These are phyloP conservation scores for Aspergillus neoniger DNA, from an alignment of 2,329 filamentous ascomycete species.

Conservation along the genomic window DNA sequence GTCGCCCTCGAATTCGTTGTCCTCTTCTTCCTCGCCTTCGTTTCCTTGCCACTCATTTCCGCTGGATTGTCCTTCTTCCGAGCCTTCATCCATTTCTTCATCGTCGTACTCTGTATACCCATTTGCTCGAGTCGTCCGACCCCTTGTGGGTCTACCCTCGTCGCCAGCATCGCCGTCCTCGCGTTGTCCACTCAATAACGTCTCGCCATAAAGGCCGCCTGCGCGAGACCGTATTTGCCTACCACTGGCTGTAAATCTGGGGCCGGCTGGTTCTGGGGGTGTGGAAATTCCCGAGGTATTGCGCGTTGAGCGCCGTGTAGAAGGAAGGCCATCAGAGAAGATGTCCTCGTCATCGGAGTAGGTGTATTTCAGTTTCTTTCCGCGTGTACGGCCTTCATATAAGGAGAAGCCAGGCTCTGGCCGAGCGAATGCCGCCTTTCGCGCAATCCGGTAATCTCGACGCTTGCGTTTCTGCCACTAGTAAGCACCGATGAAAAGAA, in stretches of 20 bases:
- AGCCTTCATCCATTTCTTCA: slow-evolving; percentile 67
- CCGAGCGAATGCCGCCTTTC: slow-evolving; percentile 82
- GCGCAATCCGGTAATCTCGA: slow-evolving; percentile 83
- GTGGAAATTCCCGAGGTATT: slow-evolving; percentile 70
- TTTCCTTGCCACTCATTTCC: slow-evolving; percentile 72
- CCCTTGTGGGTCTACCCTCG: slow-evolving; percentile 45
- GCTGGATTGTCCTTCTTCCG: slow-evolving; percentile 61
- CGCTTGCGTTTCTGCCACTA: slow-evolving; percentile 76
- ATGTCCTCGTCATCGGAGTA: slow-evolving; percentile 87
- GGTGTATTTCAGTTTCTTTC: slow-evolving; percentile 95
- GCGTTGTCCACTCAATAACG: slow-evolving; percentile 57
- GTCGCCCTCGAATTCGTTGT: slow-evolving; percentile 64
- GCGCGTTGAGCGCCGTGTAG: slow-evolving; percentile 64
- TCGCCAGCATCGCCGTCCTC: slow-evolving; percentile 50
- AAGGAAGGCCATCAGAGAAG: slow-evolving; percentile 63
- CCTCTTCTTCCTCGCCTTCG: slow-evolving; percentile 73
- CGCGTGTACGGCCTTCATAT: slow-evolving; percentile 93
- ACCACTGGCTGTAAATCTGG: slow-evolving; percentile 76
- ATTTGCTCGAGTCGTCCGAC: slow-evolving; percentile 32
- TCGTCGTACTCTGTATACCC: slow-evolving; percentile 58
- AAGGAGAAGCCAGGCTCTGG: slow-evolving; percentile 88
- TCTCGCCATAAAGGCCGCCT: slow-evolving; percentile 59
- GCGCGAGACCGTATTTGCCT: slow-evolving; percentile 68
- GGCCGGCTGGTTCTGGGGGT: slow-evolving; percentile 67
- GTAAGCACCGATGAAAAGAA: slow-evolving; percentile 17